Base-by-base conservation (phyloP, 208 protist genomes). In the Strigomonas culicis region DNA sequence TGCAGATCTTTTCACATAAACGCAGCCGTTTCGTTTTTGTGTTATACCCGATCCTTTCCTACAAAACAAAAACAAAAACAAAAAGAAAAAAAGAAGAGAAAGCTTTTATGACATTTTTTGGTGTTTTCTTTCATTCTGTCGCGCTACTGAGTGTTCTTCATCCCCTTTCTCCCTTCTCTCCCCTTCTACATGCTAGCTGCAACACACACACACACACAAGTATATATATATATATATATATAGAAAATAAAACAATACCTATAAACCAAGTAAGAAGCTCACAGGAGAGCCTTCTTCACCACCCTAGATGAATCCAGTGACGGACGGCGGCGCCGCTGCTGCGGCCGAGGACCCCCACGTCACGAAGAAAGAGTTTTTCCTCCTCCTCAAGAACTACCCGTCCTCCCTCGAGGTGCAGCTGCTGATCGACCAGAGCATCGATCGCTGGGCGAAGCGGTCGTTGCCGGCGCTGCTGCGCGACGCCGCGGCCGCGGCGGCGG, bases 341-440 rank as follows among this genome's bases (percentile, higher is more conserved):
- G n/a, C n/a, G n/a, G n/a, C n/a, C n/a, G n/a, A n/a, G n/a, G n/a
- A n/a, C n/a, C n/a, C n/a, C n/a, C n/a, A n/a, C n/a, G n/a, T 53
- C 8, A 19, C 21, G 49, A 53, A 24, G 27, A 53, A 59, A 28
- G 76, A 77, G 13, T 59, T 89, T n/a, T 80, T 77, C 64, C 34
- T 50, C 19, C 39, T 71, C 10, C 59, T 86, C 39, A 60, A 70
- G 22, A 68, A 72, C 49, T 86, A 78, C 59, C 47, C 79, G 46
- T 82, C 83, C 25, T 75, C 66, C 19, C 63, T 80, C 6, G 83
- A 90, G 60, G 83, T 86, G 36, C 72, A 86, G 70, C 70, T 68
- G 28, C 81, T 90, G 72, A 86, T 86, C 50, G 83, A 90, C 58
- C 61, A 80, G 55, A 58, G 73, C n/a, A n/a, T n/a, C n/a, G n/a